These are phyloP conservation scores for Tolypocladium ophioglossoides DNA, from an alignment of 2,329 filamentous ascomycete species.

Conservation along the genomic window DNA sequence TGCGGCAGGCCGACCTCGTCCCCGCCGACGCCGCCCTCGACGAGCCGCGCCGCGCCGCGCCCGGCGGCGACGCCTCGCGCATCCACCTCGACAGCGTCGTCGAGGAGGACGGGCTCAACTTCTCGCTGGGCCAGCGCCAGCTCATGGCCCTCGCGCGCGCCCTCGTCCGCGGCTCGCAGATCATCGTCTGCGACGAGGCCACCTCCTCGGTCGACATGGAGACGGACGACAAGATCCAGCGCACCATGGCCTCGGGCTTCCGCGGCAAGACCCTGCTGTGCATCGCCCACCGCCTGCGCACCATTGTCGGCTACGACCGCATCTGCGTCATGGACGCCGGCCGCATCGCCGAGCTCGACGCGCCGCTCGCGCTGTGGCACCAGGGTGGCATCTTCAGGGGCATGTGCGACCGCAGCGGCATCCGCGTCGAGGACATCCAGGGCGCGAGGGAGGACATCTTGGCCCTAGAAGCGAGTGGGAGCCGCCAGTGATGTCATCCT, in stretches of 20 bases:
- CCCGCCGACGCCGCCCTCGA: conserved; percentile 52
- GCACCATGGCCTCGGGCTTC: conserved; percentile 77
- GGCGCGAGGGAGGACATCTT: conserved; percentile 27
- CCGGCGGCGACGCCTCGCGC: conserved; percentile 63
- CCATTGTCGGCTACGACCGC: conserved; percentile 87
- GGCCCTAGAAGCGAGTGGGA: conserved; percentile 3
- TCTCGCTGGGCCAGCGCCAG: conserved; percentile 88
- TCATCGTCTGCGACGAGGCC: conserved; percentile 96
- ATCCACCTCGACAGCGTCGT: conserved; percentile 78
- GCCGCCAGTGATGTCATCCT: background rate
- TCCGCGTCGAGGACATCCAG: conserved; percentile 46
- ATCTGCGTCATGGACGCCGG: conserved; percentile 96
- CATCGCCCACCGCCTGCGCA: conserved; percentile 85
- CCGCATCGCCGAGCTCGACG: conserved; percentile 74
- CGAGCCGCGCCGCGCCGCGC: conserved; percentile 42
- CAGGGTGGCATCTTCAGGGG: conserved; percentile 69
- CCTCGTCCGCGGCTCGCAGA: conserved; percentile 74
- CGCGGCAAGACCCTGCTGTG: conserved; percentile 79
- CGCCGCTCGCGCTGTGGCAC: conserved; percentile 63
- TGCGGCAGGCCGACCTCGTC: conserved; percentile 68
- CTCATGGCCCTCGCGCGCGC: conserved; percentile 90
- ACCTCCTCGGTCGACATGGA: conserved; percentile 92
- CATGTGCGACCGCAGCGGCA: conserved; percentile 85
- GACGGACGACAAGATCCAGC: conserved; percentile 91
- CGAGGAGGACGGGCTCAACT: conserved; percentile 92